phyloP scores from a whole-genome alignment of 495 filamentous ascomycete genomes.

The Aspergillus avenaceus region DNA sequence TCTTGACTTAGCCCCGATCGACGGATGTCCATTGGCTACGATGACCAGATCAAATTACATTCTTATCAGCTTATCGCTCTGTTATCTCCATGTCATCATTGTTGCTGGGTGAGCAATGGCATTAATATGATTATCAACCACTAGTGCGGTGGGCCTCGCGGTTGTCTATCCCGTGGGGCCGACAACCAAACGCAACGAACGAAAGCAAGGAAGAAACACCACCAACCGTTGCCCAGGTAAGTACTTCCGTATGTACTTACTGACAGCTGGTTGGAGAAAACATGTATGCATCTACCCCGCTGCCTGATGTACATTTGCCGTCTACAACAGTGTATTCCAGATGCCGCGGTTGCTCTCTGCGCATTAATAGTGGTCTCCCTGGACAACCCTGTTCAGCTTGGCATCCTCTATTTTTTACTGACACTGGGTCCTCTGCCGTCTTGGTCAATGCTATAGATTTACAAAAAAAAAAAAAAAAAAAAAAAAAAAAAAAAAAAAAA shows the following conservation, averaged over 20 bases:
- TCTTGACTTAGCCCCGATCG: background rate
- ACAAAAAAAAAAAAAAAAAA: no score
- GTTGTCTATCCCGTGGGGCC: slow-evolving; percentile 17
- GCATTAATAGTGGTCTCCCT: slow-evolving; percentile 4
- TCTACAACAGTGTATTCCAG: background rate
- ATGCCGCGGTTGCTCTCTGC: background rate
- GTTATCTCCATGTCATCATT: slow-evolving; percentile 13
- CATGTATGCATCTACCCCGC: background rate
- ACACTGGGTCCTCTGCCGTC: slow-evolving; percentile 2
- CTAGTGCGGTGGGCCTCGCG: slow-evolving; percentile 16
- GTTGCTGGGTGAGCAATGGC: slow-evolving; percentile 12
- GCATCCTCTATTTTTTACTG: slow-evolving; percentile 6
- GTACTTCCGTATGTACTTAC: background rate
- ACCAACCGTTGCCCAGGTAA: background rate
- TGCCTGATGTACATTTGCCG: slow-evolving; percentile 4
- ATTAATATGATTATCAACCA: slow-evolving; percentile 8
- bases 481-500: no score
- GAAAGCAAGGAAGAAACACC: background rate
- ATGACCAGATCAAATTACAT: slow-evolving; percentile 32
- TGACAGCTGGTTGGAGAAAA: background rate
- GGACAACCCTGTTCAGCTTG: slow-evolving; percentile 12
- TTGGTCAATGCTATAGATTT: slow-evolving; percentile 13
- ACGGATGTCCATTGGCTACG: slow-evolving; percentile 6
- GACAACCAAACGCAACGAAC: background rate
- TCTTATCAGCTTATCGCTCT: slow-evolving; percentile 25